A percentile compares a stretch with the other conserved stretches of the same genome.
These are phyloP conservation scores for Aphanoascus verrucosus DNA, from an alignment of 2,329 filamentous ascomycete species.

Conservation along the genomic window DNA sequence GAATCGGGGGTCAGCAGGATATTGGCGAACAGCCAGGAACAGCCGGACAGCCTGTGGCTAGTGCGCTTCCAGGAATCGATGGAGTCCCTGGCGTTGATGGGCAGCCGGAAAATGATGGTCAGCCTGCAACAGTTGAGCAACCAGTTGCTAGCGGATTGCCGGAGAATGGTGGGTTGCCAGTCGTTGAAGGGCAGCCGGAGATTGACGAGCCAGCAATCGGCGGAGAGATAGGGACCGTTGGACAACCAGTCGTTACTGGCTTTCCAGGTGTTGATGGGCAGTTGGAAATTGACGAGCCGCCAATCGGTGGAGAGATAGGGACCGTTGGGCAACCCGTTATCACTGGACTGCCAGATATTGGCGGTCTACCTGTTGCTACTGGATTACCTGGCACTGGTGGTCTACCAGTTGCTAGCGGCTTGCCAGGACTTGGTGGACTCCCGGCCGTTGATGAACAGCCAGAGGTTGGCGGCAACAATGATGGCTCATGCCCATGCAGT, in stretches of 20 bases:
- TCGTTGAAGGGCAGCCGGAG: not conserved
- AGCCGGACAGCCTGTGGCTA: not conserved
- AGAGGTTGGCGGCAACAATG: not conserved
- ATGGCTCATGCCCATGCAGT: conserved; percentile 1
- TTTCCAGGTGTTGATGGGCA: not conserved
- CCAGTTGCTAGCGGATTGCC: not conserved
- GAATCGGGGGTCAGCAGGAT: not conserved
- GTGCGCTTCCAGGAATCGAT: not conserved
- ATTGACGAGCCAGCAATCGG: not conserved
- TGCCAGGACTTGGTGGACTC: not conserved
- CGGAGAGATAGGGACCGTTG: not conserved
- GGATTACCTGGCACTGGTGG: not conserved
- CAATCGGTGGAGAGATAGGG: not conserved
- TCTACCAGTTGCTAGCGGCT: not conserved
- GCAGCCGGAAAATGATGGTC: not conserved
- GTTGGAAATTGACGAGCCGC: not conserved
- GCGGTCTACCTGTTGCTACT: not conserved
- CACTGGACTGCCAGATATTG: not conserved
- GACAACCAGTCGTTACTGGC: not conserved
- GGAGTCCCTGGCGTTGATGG: not conserved
- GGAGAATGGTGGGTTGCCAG: not conserved
- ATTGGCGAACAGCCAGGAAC: not conserved
- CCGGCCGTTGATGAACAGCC: not conserved
- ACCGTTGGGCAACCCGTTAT: not conserved
- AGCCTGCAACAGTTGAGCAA: not conserved